phyloP scores from a whole-genome alignment of 805 yeast species.

The Ogataea chonburiensis region DNA sequence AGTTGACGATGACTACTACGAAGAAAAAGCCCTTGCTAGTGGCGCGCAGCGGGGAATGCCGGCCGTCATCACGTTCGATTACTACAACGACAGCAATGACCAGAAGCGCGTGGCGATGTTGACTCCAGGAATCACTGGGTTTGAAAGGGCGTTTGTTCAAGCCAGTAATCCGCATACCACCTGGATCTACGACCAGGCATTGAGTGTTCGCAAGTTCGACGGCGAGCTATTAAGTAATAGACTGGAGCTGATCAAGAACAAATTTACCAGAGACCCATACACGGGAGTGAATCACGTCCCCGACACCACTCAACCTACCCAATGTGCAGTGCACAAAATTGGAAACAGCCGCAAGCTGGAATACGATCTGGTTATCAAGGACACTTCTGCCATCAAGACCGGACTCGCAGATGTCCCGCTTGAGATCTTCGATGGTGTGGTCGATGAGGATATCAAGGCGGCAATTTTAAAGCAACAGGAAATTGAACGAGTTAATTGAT shows the following conservation, averaged over 20 bases:
- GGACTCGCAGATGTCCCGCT: constrained; percentile 63
- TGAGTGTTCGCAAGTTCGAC: constrained; percentile 74
- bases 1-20: constrained; percentile 87
- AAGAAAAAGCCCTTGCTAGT: constrained; percentile 49
- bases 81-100: constrained; percentile 18
- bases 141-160: constrained; percentile 33
- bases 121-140: constrained; percentile 32
- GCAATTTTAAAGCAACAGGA: constrained; percentile 65
- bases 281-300: constrained; percentile 84
- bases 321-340: constrained; percentile 33
- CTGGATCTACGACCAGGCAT: constrained; percentile 84
- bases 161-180: constrained; percentile 49
- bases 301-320: constrained; percentile 66
- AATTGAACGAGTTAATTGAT: constrained; percentile 38
- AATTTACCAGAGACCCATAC: constrained; percentile 75
- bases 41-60: constrained; percentile 72
- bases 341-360: constrained; percentile 37
- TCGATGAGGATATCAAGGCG: constrained; percentile 52
- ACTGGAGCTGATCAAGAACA: constrained; percentile 43
- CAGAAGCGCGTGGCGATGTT: constrained; percentile 23
- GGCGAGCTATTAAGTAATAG: constrained; percentile 58
- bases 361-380: constrained; percentile 47
- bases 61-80: constrained; percentile 30
- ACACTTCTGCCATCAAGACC: constrained; percentile 45
- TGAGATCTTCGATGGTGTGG: constrained; percentile 56